Conservation (phyloP, 768 basidiomycete species). For the Holtermannia corniformis region DNA sequence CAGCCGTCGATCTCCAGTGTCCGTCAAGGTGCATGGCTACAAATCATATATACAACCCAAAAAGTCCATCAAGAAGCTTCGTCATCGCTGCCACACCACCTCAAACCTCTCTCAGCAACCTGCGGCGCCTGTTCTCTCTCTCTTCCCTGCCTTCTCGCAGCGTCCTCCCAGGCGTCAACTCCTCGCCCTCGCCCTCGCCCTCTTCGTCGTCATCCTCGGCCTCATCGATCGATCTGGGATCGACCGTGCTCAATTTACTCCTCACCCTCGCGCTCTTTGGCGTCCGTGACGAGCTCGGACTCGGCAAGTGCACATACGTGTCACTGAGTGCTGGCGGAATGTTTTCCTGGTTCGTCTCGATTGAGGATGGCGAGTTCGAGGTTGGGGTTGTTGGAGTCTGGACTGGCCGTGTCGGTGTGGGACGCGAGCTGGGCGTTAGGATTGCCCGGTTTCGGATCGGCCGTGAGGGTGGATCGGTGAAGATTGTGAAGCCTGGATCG, state of each 20-base stretch:
- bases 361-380: not conserved
- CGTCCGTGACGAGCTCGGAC: not conserved
- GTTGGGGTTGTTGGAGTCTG: too few species aligned
- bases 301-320: not conserved
- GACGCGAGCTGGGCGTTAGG: not conserved
- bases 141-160: not conserved
- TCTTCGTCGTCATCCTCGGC: constrained; percentile 79
- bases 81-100: too few species aligned
- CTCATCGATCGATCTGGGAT: constrained; percentile 76
- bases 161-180: not conserved
- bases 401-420: not conserved
- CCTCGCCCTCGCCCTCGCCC: constrained; percentile 7
- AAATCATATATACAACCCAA: too few species aligned
- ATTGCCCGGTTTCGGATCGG: too few species aligned
- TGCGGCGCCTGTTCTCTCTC: not conserved
- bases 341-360: not conserved
- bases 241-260: not conserved
- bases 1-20: too few species aligned
- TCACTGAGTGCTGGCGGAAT: not conserved
- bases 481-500: not conserved
- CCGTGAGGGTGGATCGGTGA: not conserved
- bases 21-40: too few species aligned
- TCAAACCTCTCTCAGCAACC: not conserved
- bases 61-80: too few species aligned
- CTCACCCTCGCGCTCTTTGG: not conserved